Evolutionary conservation across 1,284 basidiomycete species (phyloP), one percentile per base, ranked within the genome.

Genomic region (Papiliotrema laurentii): DNA sequence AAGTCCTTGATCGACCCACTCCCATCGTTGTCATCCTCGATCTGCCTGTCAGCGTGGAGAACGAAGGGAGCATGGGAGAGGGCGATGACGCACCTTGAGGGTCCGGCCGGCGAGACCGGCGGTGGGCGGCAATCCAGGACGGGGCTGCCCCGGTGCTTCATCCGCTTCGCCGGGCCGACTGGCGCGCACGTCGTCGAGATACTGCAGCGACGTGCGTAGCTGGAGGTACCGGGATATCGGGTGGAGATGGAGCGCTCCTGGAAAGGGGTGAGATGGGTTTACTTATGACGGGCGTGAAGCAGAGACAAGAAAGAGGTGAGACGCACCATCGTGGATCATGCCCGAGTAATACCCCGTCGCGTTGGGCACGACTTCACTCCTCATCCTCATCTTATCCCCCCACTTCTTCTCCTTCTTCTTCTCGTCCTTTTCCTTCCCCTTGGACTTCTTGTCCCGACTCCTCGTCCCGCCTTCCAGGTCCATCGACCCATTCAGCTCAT

Each of bases 1-100:
- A 74, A 73, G 51, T 73, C 69, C 42, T 69, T 68, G 50, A 73
- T 67, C 4, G 61, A 61, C 7, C 72, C 72, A 19, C 58, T 61
- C 9, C 71, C 72, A 51, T 73, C 72, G 43, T 66, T 67, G 24
- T 68, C 59, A 24, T 68, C 63, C 46, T 70, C 67, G 45, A 69
- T 61, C 45, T 52, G 34, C 22, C 16, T 42, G 39, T 43, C 41
- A 24, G 26, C 26, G 19, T 14, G 11, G 9, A 21, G 21, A 36
- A 7, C n/a, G 28, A 2, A 18, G 40, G 39, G 5, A 13, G 26
- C 6, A 6, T 5, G 18, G 41, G 7, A 16, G 16, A 5, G 14
- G 5, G 24, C 5, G 41, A 28, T 18, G 22, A 21, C 41, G 27
- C 9, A 43, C 41, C 27, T 43, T 43, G 41, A 28, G 5, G 26